Percentiles rank a stretch among this genome's conserved stretches.
Evolutionary conservation across 2,329 filamentous ascomycete genomes (phyloP).

Genomic region (Epichloe bromicola): DNA sequence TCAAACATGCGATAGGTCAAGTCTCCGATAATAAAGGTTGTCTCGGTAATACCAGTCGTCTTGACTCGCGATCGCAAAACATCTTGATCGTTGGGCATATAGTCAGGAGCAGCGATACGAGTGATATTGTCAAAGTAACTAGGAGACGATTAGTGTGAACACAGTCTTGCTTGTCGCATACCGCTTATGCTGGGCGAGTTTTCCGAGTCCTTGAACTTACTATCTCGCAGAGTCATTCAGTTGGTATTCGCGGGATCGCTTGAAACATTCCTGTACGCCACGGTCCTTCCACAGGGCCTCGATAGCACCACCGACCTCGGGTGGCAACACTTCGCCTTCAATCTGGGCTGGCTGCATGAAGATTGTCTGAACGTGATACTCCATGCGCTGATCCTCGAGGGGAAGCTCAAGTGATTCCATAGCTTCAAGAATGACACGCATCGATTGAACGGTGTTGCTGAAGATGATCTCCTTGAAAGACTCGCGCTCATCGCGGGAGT

Average conservation of each 20-base stretch:
- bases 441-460: conserved; percentile 57
- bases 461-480: conserved; percentile 61
- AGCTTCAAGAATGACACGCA: conserved; percentile 56
- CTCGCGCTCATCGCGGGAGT: conserved; percentile 75
- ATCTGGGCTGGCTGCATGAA: conserved; percentile 98
- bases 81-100: conserved; percentile 92
- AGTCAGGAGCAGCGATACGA: conserved; percentile 80
- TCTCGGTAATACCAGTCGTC: conserved; percentile 93
- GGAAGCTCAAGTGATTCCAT: conserved; percentile 65
- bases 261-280: conserved; percentile 90
- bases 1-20: conserved; percentile 97
- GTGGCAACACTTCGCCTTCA: conserved; percentile 85
- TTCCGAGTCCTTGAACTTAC: conserved; percentile 29
- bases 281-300: conserved; percentile 86
- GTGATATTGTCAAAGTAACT: conserved; percentile 95
- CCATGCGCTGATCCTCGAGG: conserved; percentile 80
- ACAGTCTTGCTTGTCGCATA: neutral
- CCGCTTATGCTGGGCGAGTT: neutral
- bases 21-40: conserved; percentile 80
- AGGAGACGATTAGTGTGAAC: conserved; percentile 19
- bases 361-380: conserved; percentile 96
- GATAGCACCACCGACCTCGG: conserved; percentile 86
- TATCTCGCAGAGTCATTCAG: conserved; percentile 94
- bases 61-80: conserved; percentile 79
- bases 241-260: conserved; percentile 89